Percentiles rank a stretch among this genome's conserved stretches.
phyloP scores from a whole-genome alignment of 225 moss, liverwort and hornwort genomes.

The Pseudoscleropodium purum region DNA sequence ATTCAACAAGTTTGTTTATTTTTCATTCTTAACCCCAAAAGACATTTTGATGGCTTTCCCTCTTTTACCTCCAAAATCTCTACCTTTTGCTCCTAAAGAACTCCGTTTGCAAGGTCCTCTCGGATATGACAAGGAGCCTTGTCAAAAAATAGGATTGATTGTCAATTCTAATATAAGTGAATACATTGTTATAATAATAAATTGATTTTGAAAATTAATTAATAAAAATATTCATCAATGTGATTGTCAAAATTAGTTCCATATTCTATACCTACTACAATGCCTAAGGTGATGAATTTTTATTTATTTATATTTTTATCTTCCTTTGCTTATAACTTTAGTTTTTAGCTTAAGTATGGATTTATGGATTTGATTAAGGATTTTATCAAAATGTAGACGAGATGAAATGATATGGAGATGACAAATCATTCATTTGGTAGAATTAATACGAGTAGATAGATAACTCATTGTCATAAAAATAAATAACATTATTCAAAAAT shows the following conservation, averaged over 20 bases:
- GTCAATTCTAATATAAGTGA: neutral
- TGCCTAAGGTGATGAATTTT: neutral
- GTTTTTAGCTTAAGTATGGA: accelerated
- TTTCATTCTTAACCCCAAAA: neutral
- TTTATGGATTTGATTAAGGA: neutral
- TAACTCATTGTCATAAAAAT: neutral
- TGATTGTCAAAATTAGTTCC: neutral
- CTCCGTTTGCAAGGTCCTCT: neutral
- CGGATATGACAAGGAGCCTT: neutral
- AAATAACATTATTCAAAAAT: neutral
- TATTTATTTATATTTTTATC: neutral
- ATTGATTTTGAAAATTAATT: neutral
- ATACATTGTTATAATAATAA: no score
- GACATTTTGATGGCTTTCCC: neutral
- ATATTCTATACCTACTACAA: neutral
- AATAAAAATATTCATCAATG: neutral
- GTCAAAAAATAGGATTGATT: neutral
- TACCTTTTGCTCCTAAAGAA: neutral
- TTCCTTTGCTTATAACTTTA: neutral
- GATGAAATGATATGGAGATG: neutral
- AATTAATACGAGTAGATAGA: neutral
- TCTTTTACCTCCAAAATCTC: neutral
- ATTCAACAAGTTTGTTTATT: neutral
- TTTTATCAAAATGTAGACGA: neutral
- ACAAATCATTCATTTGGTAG: neutral